Evolutionary conservation across 805 yeast genomes (phyloP), one percentile per base, ranked within the genome.

Genomic region (Candida piceae): DNA sequence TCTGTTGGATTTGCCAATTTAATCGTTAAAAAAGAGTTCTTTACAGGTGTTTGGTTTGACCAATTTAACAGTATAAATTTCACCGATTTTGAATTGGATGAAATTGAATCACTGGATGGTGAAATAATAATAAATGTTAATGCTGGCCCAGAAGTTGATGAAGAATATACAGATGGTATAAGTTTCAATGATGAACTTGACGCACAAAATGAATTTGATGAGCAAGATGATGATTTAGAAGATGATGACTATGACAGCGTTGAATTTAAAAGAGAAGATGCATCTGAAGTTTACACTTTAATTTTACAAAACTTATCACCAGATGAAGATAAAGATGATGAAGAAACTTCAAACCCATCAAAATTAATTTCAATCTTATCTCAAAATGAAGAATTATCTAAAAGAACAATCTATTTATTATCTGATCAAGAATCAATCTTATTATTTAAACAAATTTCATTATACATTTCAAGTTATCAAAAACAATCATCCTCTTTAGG

Each of bases 331-430:
- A n/a, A 12, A 45, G 23, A 21, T 7, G 7, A 7, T 21, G 23
- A 7, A 7, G 10, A 21, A 21, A 7, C 23, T 21, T 21, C 26
- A 20, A 20, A 20, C 9, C 26, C 26, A 52, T n/a, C n/a, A n/a
- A 10, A 17, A 3, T 64, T 42, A 67, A 67, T 41, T 57, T 28
- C 48, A 16, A 41, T 62, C 13, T 39, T 62, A 16, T 42, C 48
- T 9, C 58, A 55, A 33, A 59, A 62, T 37, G 38, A 34, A 18
- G 34, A 70, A 16, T 78, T 76, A 45, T 74, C 75, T 33, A 66
- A 72, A 55, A 61, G 69, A 11, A 72, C 84, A 1, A 69, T 83
- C 29, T 70, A 73, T 44, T 62, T 76, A 34, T 60, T 84, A 28
- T 72, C 68, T 20, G 66, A 73, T 7, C 54, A 60, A 1, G 62